Evolutionary conservation across 2,329 filamentous ascomycete genomes (phyloP), one percentile per base, ranked within the genome.

Genomic region (Ascomycota sp.): DNA sequence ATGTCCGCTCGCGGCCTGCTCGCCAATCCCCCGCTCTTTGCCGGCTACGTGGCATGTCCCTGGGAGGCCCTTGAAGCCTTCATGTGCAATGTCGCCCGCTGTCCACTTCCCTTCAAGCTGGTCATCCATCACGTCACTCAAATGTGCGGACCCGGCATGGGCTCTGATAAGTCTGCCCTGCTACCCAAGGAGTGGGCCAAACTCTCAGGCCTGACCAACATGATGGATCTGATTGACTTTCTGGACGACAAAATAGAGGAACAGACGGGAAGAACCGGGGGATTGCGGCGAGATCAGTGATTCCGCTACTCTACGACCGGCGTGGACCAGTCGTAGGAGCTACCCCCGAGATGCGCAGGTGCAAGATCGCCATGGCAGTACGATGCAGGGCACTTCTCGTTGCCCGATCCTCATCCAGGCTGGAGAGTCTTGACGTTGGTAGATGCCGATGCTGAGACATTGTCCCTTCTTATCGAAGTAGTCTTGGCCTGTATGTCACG

Each of bases 1-100:
- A 79, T 80, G 75, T 69, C 74, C 13, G 75, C 75, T 7, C 62
- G 75, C 28, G 74, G 71, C 7, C 55, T 79, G 3, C 60, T 79
- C 25, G 57, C 69, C 39, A 78, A 79, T 47, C 75, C 75, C 2
- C 68, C 70, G 4, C 50, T 79, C 29, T 79, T 74, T 47, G 61
- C 66, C 0, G 62, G 68, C 27, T 43, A 62, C 40, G 48, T 60
- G 4, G 49, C 57, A 15, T 75, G 71, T 36, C 64, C 71, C 2
- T 72, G 66, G 64, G 60, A 66, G 28, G 70, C 66, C 2, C 61
- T 78, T 17, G 67, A 72, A 42, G 50, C 55, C 10, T 77, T 80
- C 44, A 54, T 79, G 53, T 61, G 56, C 34, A 62, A 66, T 34
- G 62, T 62, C 8, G 59, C 67, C 8, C 55, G 57, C 24, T 57